These are phyloP conservation scores for Cyberlindnera nakhonratchasimensis DNA, from an alignment of 805 yeast genomes.

Conservation along the genomic window DNA sequence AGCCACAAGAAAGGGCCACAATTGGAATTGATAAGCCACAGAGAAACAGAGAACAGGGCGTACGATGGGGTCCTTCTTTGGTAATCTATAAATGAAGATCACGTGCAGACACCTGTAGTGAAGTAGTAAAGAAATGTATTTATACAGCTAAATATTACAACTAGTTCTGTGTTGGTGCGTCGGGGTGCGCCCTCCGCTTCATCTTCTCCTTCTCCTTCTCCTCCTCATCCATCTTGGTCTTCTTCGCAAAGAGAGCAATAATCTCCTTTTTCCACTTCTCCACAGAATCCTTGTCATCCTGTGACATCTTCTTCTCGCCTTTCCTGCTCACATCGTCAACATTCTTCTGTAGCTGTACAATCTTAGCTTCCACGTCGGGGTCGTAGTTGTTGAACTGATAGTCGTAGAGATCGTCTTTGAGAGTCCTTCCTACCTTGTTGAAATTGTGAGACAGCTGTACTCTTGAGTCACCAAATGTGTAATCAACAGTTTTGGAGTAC, in stretches of 20 bases:
- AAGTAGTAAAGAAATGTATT: too few relatives aligned
- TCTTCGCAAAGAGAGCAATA: slow-evolving; percentile 5
- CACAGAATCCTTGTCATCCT: slow-evolving; percentile 2
- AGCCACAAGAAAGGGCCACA: too few relatives aligned
- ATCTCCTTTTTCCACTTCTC: slow-evolving; percentile 5
- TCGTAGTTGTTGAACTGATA: slow-evolving; percentile 7
- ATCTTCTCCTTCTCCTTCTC: too few relatives aligned
- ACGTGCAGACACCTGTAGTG: too few relatives aligned
- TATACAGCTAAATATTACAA: too few relatives aligned
- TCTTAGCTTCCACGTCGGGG: slow-evolving; percentile 12
- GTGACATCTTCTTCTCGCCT: neutral
- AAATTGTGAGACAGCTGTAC: slow-evolving; percentile 6
- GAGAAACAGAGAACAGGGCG: too few relatives aligned
- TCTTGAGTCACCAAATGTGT: slow-evolving; percentile 9
- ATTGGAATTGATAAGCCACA: too few relatives aligned
- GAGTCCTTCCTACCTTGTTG: slow-evolving; percentile 10
- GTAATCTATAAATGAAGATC: too few relatives aligned
- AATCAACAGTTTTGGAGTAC: slow-evolving; percentile 15
- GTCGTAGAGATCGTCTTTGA: slow-evolving; percentile 13
- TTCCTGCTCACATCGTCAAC: slow-evolving; percentile 6
- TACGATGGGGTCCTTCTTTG: too few relatives aligned
- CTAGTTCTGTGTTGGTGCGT: too few relatives aligned
- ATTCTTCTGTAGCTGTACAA: slow-evolving; percentile 5
- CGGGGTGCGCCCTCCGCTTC: too few relatives aligned
- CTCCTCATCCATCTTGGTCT: neutral